phyloP scores from a whole-genome alignment of 2,329 filamentous ascomycete species.

The Cryphonectria japonica region DNA sequence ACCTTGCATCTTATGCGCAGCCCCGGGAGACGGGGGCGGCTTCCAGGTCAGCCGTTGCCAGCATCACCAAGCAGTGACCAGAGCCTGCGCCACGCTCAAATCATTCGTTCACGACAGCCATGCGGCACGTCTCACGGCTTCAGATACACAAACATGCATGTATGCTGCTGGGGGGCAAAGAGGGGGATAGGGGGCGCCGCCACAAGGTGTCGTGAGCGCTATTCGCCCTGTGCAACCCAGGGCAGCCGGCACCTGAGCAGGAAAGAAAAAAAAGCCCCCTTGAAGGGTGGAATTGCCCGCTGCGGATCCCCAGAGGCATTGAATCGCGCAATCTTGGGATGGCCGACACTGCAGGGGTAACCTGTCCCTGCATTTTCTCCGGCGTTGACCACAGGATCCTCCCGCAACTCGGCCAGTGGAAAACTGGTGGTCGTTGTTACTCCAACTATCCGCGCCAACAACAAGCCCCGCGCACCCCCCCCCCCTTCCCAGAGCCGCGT shows the following conservation, averaged over 20 bases:
- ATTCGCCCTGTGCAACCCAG: not conserved
- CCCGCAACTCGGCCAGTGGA: constrained; percentile 20
- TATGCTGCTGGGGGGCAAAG: not conserved
- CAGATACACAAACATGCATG: not conserved
- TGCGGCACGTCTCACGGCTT: not conserved
- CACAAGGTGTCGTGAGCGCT: not conserved
- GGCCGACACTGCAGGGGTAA: constrained; percentile 33
- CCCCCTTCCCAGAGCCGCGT: not conserved
- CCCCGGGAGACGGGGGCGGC: constrained; percentile 32
- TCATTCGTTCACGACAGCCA: constrained; percentile 8
- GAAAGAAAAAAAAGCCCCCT: not conserved
- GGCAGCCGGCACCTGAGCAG: constrained; percentile 5
- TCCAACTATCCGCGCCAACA: not conserved
- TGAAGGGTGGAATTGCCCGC: constrained; percentile 24
- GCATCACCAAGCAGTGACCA: constrained; percentile 31
- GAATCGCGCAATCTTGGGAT: constrained; percentile 45
- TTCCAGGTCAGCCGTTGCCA: not conserved
- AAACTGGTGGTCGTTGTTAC: not conserved
- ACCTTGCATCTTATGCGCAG: constrained; percentile 51
- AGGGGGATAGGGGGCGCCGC: too few species aligned
- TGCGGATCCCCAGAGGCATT: constrained; percentile 38
- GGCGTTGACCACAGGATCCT: constrained; percentile 25
- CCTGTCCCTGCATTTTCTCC: constrained; percentile 25
- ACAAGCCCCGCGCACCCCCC: not conserved
- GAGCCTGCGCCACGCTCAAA: constrained; percentile 30